Base-by-base conservation (phyloP, 306 rosid genomes). In the Vigna radiata region DNA sequence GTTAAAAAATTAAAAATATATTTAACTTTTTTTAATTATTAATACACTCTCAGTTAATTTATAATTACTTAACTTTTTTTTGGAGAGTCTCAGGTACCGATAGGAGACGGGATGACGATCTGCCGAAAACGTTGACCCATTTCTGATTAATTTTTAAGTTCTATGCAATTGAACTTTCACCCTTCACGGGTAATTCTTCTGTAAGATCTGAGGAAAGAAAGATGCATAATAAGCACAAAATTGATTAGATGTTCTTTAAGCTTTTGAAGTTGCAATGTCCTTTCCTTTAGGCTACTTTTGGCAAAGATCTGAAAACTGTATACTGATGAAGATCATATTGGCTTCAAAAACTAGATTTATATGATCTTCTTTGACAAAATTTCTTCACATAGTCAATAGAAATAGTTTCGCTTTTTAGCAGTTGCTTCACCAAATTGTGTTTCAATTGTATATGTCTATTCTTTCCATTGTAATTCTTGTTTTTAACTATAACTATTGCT, bases 91-190 rank as follows among this genome's bases (percentile, higher is more conserved):
- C 77, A 94, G 98, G 97, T 94, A 55, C 92, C 98, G 13, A 92
- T 94, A 21, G 98, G 98, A 81, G 98, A 94, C 83, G 98, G 98
- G 68, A 92, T 94, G 80, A 94, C 97, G 48, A 90, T 94, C 66
- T 92, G 98, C 79, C 88, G 88, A 29, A 94, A 90, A 84, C 77
- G 85, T 71, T 87, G 86, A 88, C 60, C 63, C 23, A 67, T 33
- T 78, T 71, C 53, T 78, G 1, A 68, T 16, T 12, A 59, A 21
- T 5, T 39, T 36, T 15, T 61, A 16, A 12, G 78, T 70, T 60
- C 48, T 60, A 29, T n/a, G 70, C 23, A 14, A 19, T 21, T 61
- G 66, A 49, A n/a, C 43, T 48, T 68, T 15, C 60, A 33, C 60
- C 15, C 18, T 65, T 81, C 10, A 75, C 25, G 29, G 48, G 16